Conservation (phyloP, 169 alveolate genomes). For the Ichthyophthirius multifiliis region DNA sequence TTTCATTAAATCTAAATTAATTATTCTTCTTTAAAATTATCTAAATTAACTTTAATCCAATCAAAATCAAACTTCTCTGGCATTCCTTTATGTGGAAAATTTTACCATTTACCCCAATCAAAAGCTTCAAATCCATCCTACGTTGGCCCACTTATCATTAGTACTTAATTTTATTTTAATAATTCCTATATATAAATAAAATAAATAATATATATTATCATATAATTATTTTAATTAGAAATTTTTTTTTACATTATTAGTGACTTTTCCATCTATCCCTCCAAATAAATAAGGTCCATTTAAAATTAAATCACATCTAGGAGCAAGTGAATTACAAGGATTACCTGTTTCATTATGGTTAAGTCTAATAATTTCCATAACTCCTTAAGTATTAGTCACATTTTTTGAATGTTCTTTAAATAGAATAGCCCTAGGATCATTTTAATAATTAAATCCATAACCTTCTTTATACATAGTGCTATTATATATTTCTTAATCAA, state of each 20-base stretch:
- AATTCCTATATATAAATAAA: not conserved
- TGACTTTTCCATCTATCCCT: slow-evolving; percentile 48
- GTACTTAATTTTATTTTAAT: not conserved
- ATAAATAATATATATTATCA: too few relatives aligned
- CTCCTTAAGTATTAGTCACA: not conserved
- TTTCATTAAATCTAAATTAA: too few relatives aligned
- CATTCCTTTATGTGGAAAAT: slow-evolving; percentile 28
- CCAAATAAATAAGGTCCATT: slow-evolving; percentile 36
- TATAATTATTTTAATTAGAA: not conserved
- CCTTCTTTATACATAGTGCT: slow-evolving; percentile 3
- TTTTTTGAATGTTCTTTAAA: slow-evolving; percentile 21
- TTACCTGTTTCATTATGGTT: slow-evolving; percentile 26
- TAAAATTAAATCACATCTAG: slow-evolving; percentile 47
- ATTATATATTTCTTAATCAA: slow-evolving; percentile 27
- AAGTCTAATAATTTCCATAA: slow-evolving; percentile 28
- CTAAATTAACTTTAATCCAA: too few relatives aligned
- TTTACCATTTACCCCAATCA: slow-evolving; percentile 1
- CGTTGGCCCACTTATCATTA: slow-evolving; percentile 12
- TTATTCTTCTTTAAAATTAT: too few relatives aligned
- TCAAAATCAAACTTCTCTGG: slow-evolving; percentile 12
- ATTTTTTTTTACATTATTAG: not conserved
- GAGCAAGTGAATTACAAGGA: slow-evolving; percentile 26
- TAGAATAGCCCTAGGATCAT: slow-evolving; percentile 38
- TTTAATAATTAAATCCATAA: slow-evolving; percentile 24
- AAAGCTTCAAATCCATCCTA: not conserved